Base-by-base conservation (phyloP, 257 asterid genomes). In the Rubia yunnanensis region DNA sequence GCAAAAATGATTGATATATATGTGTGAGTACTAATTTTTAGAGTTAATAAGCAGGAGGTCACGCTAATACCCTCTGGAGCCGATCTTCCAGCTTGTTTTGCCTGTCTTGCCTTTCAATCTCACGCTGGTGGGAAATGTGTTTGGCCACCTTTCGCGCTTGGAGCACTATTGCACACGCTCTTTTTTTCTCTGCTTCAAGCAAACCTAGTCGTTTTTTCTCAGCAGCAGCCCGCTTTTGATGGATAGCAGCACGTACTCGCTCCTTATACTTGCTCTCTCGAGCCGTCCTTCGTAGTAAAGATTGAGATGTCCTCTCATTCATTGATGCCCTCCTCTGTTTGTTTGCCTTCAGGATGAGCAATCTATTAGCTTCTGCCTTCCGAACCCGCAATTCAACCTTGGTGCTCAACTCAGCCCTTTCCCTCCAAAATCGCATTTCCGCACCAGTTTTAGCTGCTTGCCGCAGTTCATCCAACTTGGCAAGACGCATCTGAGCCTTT, bases 171-270 rank as follows among this genome's bases (percentile, higher is more conserved):
- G 90, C 96, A 67, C 75, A 81, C 23, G 92, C 97, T 65, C 82
- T 82, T 72, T 75, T 86, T 81, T 83, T 94, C 85, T 94, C 99
- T 5, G 90, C 97, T 72, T 94, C 97, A 71, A 94, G 82, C 74
- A 94, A 79, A 64, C 89, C 87, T 65, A 83, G 61, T 38, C 97
- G 80, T 70, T 88, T 94, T 71, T 77, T 86, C 84, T 94, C 97
- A 41, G 97, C 99, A 72, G 84, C 92, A 7, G 92, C 89, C 65
- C 99, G 95, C 76, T 94, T 94, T 73, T 94, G 99, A 77, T 53
- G 65, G 57, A 90, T 88, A 54, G 96, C 88, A 67, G 96, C 88
- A 65, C 84, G 81, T 18, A 94, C 92, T 55, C 92, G 86, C 71
- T 94, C 99, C 76, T 88, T 94, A 60, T 94, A 82, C 80, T 85